Evolutionary conservation across 306 rosid species (phyloP).

Genomic region (Amphicarpaea edgeworthii): DNA sequence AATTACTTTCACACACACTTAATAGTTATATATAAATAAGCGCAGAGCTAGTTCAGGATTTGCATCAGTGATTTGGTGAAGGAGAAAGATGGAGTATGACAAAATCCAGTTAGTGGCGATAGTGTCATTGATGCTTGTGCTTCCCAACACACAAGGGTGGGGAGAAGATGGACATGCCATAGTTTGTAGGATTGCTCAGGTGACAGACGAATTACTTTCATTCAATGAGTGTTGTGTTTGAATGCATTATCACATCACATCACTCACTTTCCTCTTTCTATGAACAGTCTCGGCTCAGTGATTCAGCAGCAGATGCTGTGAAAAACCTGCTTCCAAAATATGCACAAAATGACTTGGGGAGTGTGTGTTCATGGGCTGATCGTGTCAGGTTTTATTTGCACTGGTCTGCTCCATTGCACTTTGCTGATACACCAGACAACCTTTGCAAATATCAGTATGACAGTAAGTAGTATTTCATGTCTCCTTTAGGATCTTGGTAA

Average conservation of each 20-base stretch:
- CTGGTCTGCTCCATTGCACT: conserved; percentile 86
- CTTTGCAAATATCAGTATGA: conserved; percentile 66
- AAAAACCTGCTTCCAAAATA: conserved; percentile 64
- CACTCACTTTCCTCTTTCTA: background rate
- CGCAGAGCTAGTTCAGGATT: background rate
- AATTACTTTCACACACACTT: background rate
- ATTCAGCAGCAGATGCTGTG: conserved; percentile 72
- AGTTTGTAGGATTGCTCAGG: conserved; percentile 81
- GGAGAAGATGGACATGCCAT: conserved; percentile 75
- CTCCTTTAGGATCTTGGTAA: background rate
- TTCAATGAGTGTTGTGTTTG: background rate
- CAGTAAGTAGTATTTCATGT: conserved; percentile 52
- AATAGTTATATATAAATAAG: conserved; percentile 21
- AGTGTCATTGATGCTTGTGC: conserved; percentile 51
- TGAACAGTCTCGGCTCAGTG: conserved; percentile 65
- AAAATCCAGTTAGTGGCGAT: conserved; percentile 36
- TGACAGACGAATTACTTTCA: conserved; percentile 3
- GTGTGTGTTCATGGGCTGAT: conserved; percentile 85
- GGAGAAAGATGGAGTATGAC: conserved; percentile 45
- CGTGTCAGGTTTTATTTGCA: conserved; percentile 63
- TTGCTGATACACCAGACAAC: conserved; percentile 67
- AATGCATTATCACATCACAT: background rate
- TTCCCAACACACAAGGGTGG: conserved; percentile 68
- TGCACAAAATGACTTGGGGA: conserved; percentile 63
- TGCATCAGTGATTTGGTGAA: conserved; percentile 10